Evolutionary conservation across 2,329 filamentous ascomycete species (phyloP), one percentile per base, ranked within the genome.

Genomic region (Trematosphaeria pertusa): DNA sequence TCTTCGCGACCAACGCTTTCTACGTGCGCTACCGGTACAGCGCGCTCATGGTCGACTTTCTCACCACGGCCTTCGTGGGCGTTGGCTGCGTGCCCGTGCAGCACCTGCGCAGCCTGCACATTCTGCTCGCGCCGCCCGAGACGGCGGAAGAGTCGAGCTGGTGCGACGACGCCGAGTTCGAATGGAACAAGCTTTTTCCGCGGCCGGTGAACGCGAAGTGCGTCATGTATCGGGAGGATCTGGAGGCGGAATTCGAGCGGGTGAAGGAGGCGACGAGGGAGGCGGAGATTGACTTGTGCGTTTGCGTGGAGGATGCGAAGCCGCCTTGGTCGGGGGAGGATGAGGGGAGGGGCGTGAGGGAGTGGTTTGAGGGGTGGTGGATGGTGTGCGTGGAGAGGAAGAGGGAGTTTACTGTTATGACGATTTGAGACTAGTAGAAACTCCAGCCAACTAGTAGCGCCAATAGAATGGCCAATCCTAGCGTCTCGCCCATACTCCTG

Each of bases 21-120:
- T 48, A 31, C 33, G 17, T 43, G 3, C 46, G 46, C 12, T 48
- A 48, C 40, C 18, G 46, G 9, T 48, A 43, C 28, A 34, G 22
- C 9, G 4, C 26, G 3, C 12, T 19, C 15, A 14, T 48, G 3
- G 12, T 20, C 12, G 15, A 26, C 8, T 36, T 36, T n/a, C 36
- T 48, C 39, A 30, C 38, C 12, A 26, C n/a, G 3, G 35, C 43
- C 6, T 39, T 40, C 28, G 19, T 6, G 20, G 9, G 11, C 10
- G 9, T 36, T 1, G 9, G 3, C 6, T 34, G 43, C 24, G 12
- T 40, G 6, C 36, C 43, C 12, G 30, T 12, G 2, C 28, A 39
- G 2, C 43, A 46, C 14, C 2, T 46, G 1, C 26, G 36, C n/a
- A 9, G 15, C 14, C 28, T 48, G 10, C 14, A 17, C 10, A 34